Evolutionary conservation across 495 filamentous ascomycete species (phyloP).

Genomic region (Thozetella sp.): DNA sequence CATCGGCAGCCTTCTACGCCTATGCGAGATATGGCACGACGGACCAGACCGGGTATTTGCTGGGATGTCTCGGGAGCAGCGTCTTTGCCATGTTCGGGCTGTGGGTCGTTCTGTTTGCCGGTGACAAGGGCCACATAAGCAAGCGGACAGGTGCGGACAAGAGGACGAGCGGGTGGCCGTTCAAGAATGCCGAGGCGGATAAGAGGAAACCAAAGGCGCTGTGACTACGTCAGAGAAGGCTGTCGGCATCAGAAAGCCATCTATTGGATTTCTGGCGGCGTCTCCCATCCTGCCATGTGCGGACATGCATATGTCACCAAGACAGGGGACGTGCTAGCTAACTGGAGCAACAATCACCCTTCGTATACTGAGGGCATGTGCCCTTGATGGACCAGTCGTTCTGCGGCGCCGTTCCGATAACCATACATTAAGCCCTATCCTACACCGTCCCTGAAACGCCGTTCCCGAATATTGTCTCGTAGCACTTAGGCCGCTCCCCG

Average conservation of each 20-base stretch:
- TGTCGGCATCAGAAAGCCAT: not conserved
- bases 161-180: conserved; percentile 80
- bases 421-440: not conserved
- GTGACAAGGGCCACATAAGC: conserved; percentile 61
- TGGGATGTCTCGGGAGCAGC: conserved; percentile 52
- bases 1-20: conserved; percentile 61
- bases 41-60: conserved; percentile 52
- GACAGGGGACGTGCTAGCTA: not conserved
- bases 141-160: conserved; percentile 77
- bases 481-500: too few relatives aligned
- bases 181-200: conserved; percentile 57
- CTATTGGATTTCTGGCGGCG: too few relatives aligned
- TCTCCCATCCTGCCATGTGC: too few relatives aligned
- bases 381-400: not conserved
- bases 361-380: not conserved
- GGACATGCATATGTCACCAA: not conserved
- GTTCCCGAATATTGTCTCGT: not conserved
- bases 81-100: conserved; percentile 62
- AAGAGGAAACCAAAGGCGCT: conserved; percentile 12
- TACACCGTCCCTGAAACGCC: not conserved
- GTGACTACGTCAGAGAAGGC: too few relatives aligned
- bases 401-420: not conserved
- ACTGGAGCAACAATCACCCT: not conserved
- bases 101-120: conserved; percentile 78
- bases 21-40: conserved; percentile 64